Evolutionary conservation across 108 stramenopile species (phyloP).

Genomic region (Cyclotella atomus): DNA sequence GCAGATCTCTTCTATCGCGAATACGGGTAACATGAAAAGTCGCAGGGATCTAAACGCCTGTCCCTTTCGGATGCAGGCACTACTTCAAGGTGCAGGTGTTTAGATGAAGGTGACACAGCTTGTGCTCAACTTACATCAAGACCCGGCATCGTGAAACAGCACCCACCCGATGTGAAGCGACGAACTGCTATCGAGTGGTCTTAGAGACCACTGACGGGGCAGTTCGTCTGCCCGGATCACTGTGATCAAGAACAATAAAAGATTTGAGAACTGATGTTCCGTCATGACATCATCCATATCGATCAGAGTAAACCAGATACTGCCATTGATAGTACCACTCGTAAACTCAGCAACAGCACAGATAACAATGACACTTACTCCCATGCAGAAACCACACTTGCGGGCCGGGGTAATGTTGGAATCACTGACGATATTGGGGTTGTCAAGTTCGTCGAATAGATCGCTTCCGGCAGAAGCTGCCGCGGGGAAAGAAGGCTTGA

Average conservation of each 20-base stretch:
- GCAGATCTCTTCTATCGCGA: constrained; percentile 21
- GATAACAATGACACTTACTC: too few species aligned
- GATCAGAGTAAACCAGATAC: not conserved
- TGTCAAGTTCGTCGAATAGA: constrained; percentile 6
- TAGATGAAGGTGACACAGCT: too few species aligned
- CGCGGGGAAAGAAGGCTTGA: constrained; percentile 5
- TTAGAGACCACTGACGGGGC: constrained; percentile 71
- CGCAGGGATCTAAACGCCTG: not conserved
- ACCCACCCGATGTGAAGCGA: constrained; percentile 51
- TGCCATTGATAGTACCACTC: not conserved
- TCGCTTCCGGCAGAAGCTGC: not conserved
- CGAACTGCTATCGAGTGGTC: constrained; percentile 50
- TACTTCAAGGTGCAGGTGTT: too few species aligned
- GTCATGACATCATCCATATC: not conserved
- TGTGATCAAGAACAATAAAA: constrained; percentile 14
- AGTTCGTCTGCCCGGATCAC: constrained; percentile 86
- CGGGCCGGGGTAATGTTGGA: constrained; percentile 47
- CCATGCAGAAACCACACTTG: constrained; percentile 86
- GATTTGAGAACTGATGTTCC: too few species aligned
- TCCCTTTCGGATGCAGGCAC: constrained; percentile 30
- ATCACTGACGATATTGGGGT: not conserved
- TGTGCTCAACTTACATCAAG: too few species aligned
- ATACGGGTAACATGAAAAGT: not conserved
- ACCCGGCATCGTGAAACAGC: constrained; percentile 3
- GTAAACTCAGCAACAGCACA: too few species aligned